Evolutionary conservation across 495 filamentous ascomycete genomes (phyloP).

Genomic region (Bryoglossum gracile): DNA sequence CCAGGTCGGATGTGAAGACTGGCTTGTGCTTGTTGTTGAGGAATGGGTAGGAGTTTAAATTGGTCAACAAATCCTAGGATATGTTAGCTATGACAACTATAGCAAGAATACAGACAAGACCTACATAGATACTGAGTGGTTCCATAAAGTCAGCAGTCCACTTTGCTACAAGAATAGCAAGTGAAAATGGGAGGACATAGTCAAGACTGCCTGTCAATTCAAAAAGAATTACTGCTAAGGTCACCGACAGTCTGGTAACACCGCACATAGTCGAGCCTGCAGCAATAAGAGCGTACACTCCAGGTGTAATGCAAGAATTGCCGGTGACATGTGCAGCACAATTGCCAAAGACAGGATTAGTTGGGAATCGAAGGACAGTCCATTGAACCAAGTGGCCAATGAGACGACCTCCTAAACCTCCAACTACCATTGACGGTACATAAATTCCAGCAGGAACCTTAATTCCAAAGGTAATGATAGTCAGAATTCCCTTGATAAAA

Average conservation of each 20-base stretch:
- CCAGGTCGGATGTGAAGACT: constrained; percentile 74
- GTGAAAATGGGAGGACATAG: constrained; percentile 90
- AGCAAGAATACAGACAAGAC: constrained; percentile 20
- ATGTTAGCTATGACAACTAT: not conserved
- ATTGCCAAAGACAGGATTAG: constrained; percentile 60
- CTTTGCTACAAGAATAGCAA: constrained; percentile 88
- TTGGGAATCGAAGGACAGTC: constrained; percentile 63
- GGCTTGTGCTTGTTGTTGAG: constrained; percentile 91
- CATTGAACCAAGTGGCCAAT: constrained; percentile 86
- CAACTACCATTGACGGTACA: constrained; percentile 96
- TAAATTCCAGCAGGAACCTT: constrained; percentile 97
- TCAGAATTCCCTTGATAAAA: constrained; percentile 82
- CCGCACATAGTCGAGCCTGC: constrained; percentile 98
- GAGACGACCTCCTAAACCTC: constrained; percentile 83
- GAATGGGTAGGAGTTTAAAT: constrained; percentile 96
- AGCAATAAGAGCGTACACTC: constrained; percentile 91
- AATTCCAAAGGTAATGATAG: constrained; percentile 83
- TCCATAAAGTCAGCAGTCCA: constrained; percentile 97
- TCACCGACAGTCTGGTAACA: constrained; percentile 89
- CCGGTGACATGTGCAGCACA: constrained; percentile 64
- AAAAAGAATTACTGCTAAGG: constrained; percentile 90
- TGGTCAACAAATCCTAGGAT: constrained; percentile 73
- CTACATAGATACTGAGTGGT: constrained; percentile 86
- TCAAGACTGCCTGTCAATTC: constrained; percentile 91
- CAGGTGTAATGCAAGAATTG: constrained; percentile 85